Evolutionary conservation across 768 basidiomycete species (phyloP).

Genomic region (Coprinopsis cinerea): DNA sequence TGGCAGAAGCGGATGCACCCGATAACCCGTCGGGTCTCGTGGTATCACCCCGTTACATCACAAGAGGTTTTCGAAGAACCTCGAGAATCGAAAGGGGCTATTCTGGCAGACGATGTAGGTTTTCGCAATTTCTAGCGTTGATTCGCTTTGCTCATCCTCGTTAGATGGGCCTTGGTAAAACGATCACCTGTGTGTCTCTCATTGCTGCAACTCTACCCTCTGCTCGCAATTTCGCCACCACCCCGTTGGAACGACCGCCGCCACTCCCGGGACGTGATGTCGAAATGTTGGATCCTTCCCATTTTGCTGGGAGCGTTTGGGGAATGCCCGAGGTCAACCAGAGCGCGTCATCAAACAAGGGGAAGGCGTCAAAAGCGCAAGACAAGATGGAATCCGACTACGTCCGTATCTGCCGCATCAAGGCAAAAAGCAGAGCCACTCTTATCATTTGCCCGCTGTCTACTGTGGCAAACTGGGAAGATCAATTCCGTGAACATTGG

Average conservation of each 20-base stretch:
- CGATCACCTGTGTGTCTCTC: slow-evolving; percentile 90
- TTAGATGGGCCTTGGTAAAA: slow-evolving; percentile 98
- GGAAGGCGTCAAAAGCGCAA: slow-evolving; percentile 56
- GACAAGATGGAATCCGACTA: slow-evolving; percentile 71
- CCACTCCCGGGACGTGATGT: slow-evolving; percentile 28
- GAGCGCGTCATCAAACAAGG: slow-evolving; percentile 36
- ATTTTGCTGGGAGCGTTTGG: slow-evolving; percentile 80
- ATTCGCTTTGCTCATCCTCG: slow-evolving; percentile 11
- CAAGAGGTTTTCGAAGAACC: slow-evolving; percentile 66
- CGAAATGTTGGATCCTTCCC: slow-evolving; percentile 34
- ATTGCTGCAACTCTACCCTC: slow-evolving; percentile 79
- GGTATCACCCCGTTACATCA: slow-evolving; percentile 84
- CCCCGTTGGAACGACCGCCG: slow-evolving; percentile 42
- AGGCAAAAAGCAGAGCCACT: slow-evolving; percentile 80
- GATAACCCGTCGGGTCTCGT: slow-evolving; percentile 39
- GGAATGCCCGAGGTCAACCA: slow-evolving; percentile 60
- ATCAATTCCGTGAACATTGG: slow-evolving; percentile 98
- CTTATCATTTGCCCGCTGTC: slow-evolving; percentile 96
- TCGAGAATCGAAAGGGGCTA: slow-evolving; percentile 74
- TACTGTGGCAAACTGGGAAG: slow-evolving; percentile 98
- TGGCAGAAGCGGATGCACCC: slow-evolving; percentile 60
- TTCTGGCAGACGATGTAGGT: slow-evolving; percentile 94
- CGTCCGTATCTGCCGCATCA: slow-evolving; percentile 67
- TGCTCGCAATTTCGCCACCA: slow-evolving; percentile 58
- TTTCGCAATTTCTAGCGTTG: slow-evolving; percentile 10